Base-by-base conservation (phyloP, 257 asterid species). In the Coffea canephora region DNA sequence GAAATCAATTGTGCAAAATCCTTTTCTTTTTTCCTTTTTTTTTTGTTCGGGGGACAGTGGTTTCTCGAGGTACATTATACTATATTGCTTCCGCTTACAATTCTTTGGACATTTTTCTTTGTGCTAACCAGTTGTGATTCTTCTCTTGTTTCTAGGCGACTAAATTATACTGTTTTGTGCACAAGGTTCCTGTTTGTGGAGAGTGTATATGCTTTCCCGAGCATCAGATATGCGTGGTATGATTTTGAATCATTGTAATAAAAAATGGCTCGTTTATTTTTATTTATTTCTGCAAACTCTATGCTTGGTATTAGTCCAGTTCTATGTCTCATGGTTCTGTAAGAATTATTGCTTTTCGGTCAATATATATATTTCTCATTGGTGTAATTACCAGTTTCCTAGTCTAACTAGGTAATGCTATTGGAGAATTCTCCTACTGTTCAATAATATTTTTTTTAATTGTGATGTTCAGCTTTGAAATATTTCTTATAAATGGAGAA, bases 141-240 rank as follows among this genome's bases (percentile, higher is more conserved):
- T 34, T 45, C 73, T 82, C 88, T 86, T 69, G 83, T 83, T 79
- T 76, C 43, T 85, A 95, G 99, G 99, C 99, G 64, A 93, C 99
- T 50, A 95, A 95, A 82, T 80, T 95, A 77, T 93, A 95, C 87
- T 95, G 99, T 92, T 95, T 95, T 83, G 98, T 93, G 85, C 99
- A 95, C 94, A 95, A 95, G 89, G 96, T 93, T 82, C 97, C 98
- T 31, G 93, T 95, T 71, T 95, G 99, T 77, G 99, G 97, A 79
- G 97, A 93, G 87, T 95, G 99, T 83, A 90, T 95, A 82, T 95
- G 98, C 90, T 92, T 90, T 76, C 91, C 94, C 6, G 99, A 95
- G 85, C 99, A 95, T 85, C 97, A 90, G 86, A 89, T 90, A 71
- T 95, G 99, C 74, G 97, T 92, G 99, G 99, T 95, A 95, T 70